A percentile compares a stretch with the other conserved stretches of the same genome.
These are phyloP conservation scores for Maudiozyma pseudohumilis DNA, from an alignment of 805 yeast species.

Conservation along the genomic window DNA sequence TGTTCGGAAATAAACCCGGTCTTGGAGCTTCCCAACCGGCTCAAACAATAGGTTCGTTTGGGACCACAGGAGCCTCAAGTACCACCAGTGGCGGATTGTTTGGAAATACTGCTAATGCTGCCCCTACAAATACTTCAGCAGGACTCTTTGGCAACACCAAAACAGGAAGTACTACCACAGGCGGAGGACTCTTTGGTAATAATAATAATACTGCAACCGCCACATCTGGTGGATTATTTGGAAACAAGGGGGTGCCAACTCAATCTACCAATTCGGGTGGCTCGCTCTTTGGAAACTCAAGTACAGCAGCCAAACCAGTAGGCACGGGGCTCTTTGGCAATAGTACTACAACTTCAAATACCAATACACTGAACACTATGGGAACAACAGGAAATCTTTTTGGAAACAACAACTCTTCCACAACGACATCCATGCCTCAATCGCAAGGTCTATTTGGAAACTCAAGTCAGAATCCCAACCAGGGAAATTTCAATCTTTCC, in stretches of 20 bases:
- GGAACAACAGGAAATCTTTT: constrained; percentile 5
- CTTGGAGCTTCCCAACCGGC: constrained; percentile 2
- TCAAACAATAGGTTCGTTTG: constrained; percentile 11
- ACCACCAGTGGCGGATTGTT: constrained; percentile 7
- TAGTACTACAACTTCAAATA: not conserved
- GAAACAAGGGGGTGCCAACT: not conserved
- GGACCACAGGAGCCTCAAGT: constrained; percentile 9
- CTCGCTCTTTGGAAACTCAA: constrained; percentile 1
- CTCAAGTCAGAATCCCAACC: not conserved
- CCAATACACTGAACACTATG: constrained; percentile 2
- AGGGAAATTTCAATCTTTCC: constrained; percentile 22
- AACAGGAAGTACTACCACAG: constrained; percentile 4
- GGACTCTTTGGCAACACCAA: constrained; percentile 8
- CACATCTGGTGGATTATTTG: not conserved
- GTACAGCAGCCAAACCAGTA: not conserved
- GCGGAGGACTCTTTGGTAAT: constrained; percentile 12
- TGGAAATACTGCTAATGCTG: constrained; percentile 3
- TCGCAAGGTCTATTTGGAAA: constrained; percentile 8
- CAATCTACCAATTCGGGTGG: not conserved
- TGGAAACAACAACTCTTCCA: constrained; percentile 11
- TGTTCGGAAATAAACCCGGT: constrained; percentile 17
- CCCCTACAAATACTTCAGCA: constrained; percentile 6
- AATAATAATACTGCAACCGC: constrained; percentile 1
- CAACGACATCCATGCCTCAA: too few species aligned
- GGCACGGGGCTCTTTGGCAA: not conserved